phyloP scores from a whole-genome alignment of 2,329 filamentous ascomycete genomes.

The Mariannaea sp. region DNA sequence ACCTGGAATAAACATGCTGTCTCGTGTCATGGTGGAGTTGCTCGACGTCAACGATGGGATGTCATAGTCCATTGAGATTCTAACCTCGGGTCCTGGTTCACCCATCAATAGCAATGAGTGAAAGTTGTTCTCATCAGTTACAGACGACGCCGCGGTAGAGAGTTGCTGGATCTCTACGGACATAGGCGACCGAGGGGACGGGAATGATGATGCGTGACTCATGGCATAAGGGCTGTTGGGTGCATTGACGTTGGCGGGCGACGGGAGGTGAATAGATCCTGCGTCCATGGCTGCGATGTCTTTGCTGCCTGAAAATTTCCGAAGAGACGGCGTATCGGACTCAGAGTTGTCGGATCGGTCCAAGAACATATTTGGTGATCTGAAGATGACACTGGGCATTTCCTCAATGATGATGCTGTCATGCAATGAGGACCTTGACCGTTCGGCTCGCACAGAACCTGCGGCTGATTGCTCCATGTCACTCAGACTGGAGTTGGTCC shows the following conservation, averaged over 20 bases:
- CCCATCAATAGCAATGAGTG: constrained; percentile 70
- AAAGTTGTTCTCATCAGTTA: constrained; percentile 72
- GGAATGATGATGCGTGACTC: constrained; percentile 66
- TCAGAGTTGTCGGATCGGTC: constrained; percentile 44
- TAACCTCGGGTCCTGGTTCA: constrained; percentile 73
- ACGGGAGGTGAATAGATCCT: constrained; percentile 50
- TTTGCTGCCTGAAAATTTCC: constrained; percentile 46
- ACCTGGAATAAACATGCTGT: constrained; percentile 58
- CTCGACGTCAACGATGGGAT: constrained; percentile 76
- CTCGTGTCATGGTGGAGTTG: constrained; percentile 75
- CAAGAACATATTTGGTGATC: constrained; percentile 44
- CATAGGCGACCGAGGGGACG: constrained; percentile 71
- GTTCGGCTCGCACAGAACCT: constrained; percentile 51
- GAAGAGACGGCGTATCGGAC: constrained; percentile 53
- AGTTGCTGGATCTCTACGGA: constrained; percentile 74
- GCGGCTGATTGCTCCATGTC: constrained; percentile 40
- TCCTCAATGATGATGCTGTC: constrained; percentile 59
- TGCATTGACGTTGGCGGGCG: constrained; percentile 49
- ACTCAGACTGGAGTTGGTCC: constrained; percentile 54
- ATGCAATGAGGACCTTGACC: constrained; percentile 55
- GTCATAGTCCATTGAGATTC: constrained; percentile 71
- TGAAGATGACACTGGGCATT: constrained; percentile 45
- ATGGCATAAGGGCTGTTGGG: constrained; percentile 70
- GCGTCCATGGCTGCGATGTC: constrained; percentile 59
- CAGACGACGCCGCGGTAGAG: constrained; percentile 75